phyloP scores from a whole-genome alignment of 208 protist species.

The Crithidia bombi region DNA sequence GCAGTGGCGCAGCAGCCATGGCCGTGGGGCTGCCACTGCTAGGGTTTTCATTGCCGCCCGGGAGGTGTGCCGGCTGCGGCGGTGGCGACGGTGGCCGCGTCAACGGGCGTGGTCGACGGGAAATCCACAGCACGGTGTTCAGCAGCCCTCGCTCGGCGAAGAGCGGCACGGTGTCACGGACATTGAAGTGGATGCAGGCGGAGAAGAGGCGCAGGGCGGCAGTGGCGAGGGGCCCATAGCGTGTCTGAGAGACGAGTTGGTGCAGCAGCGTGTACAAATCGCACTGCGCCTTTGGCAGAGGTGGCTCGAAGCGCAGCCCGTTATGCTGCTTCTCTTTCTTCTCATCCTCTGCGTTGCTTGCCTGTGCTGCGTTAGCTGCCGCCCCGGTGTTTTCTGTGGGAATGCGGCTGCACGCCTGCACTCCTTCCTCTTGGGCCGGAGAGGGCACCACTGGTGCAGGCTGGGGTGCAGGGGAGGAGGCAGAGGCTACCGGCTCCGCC shows the following conservation, averaged over 20 bases:
- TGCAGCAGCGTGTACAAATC: constrained; percentile 67
- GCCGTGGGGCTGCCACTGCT: neutral
- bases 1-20: neutral
- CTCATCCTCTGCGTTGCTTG: neutral
- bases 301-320: neutral
- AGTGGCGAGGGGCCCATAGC: constrained; percentile 60
- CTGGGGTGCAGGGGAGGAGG: neutral
- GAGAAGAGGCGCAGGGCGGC: constrained; percentile 61
- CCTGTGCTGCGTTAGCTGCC: neutral
- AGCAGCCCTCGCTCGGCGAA: constrained; percentile 78
- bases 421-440: neutral
- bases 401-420: neutral
- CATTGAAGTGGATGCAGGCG: constrained; percentile 80
- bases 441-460: constrained; percentile 8
- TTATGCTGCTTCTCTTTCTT: neutral
- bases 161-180: constrained; percentile 84
- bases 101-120: constrained; percentile 18
- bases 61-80: neutral
- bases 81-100: neutral
- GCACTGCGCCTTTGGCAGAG: constrained; percentile 22
- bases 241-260: constrained; percentile 58
- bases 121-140: constrained; percentile 60
- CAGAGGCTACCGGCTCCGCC: neutral
- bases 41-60: neutral
- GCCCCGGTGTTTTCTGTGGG: neutral